These are phyloP conservation scores for Irineochytrium annulatum DNA, from an alignment of 192 early-diverging fungal genomes.

Conservation along the genomic window DNA sequence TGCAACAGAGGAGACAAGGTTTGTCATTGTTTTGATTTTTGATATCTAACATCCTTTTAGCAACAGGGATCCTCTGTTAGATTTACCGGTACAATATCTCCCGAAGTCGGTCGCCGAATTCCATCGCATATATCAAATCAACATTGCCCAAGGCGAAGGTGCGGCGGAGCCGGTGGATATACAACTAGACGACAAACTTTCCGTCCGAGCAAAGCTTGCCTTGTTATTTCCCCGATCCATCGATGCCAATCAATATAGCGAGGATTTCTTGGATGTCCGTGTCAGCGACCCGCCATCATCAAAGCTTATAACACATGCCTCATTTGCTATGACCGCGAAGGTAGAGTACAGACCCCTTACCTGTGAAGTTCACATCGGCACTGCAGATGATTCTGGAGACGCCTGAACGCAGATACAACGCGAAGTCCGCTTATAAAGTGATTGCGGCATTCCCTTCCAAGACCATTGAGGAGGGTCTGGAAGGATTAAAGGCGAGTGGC, in stretches of 20 bases:
- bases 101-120: too few species aligned
- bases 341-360: not conserved
- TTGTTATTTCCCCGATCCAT: not conserved
- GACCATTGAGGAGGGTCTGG: slow-evolving; percentile 11
- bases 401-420: slow-evolving; percentile 28
- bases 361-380: not conserved
- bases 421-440: slow-evolving; percentile 26
- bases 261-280: not conserved
- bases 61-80: too few species aligned
- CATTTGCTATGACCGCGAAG: not conserved
- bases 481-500: slow-evolving; percentile 6
- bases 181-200: too few species aligned
- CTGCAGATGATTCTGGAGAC: slow-evolving; percentile 36
- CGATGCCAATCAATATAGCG: not conserved
- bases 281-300: not conserved
- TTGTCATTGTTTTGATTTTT: too few species aligned
- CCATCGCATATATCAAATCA: too few species aligned
- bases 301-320: not conserved
- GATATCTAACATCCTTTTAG: too few species aligned
- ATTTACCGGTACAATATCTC: too few species aligned
- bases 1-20: too few species aligned
- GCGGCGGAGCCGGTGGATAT: too few species aligned
- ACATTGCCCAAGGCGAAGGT: too few species aligned
- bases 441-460: slow-evolving; percentile 19
- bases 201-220: not conserved